Base-by-base conservation (phyloP, 2,329 filamentous ascomycete genomes). In the Nemania abortiva region DNA sequence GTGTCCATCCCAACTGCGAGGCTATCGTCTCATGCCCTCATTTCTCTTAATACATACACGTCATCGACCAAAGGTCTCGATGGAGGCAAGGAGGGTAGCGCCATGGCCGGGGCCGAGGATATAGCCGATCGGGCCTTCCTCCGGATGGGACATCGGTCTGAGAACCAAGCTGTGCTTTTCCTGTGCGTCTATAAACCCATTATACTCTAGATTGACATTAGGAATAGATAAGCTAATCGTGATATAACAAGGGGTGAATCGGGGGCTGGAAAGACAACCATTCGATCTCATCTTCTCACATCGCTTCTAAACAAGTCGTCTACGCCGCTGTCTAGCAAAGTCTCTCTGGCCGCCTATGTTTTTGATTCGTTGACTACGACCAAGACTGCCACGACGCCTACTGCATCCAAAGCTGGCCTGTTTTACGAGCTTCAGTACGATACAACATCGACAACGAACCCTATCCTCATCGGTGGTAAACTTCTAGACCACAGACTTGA, bases 371-470 rank as follows among this genome's bases (percentile, higher is more conserved):
- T 99, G 68, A 99, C 96, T 5, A 98, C 96, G 1, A 99, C 96
- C 29, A 99, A 99, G 83, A 97, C 95, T 1, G 91, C 95, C 39
- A 98, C 95, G 1, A 98, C 95, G 0, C 95, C 95, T 1, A 97
- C 94, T 1, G 96, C 96, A 31, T 98, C 95, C 59, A 98, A 98
- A 81, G 92, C 96, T 11, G 96, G 96, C 71, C 87, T 99, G 18
- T 97, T 97, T 79, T 96, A 96, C 79, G 96, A 99, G 81, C 86
- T 99, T 50, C 96, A 99, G 81, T 99, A 99, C 79, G 95, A 99
- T 79, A 97, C 93, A 0, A 90, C 93, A 0, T 91, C 94, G 0
- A 92, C 91, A 0, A 91, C 92, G 29, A 94, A 92, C 76, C 96
- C 96, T 0, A 90, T 94, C 2, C 86, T 99, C 31, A 93, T 99